A percentile compares a stretch with the other conserved stretches of the same genome.
Conservation (phyloP, 371 early-diverging fungal genomes). For the Mortierella sp. region DNA sequence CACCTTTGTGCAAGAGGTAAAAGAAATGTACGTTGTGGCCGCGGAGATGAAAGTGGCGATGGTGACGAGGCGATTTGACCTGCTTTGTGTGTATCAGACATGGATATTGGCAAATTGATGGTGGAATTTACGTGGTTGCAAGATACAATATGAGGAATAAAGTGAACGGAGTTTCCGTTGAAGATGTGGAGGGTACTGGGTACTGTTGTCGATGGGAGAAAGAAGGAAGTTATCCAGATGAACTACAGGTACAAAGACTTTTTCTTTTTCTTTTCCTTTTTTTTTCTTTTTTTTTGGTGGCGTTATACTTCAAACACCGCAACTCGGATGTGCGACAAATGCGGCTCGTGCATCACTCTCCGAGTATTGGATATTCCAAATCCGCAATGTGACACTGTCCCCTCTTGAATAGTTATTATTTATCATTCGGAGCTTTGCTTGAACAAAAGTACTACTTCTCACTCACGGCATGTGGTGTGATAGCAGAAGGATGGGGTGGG, state of each 20-base stretch:
- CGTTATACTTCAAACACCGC: constrained; percentile 4
- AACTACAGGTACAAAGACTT: not conserved
- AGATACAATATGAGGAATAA: not conserved
- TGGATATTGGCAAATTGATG: not conserved
- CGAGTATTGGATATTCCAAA: too few species aligned
- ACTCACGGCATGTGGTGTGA: too few species aligned
- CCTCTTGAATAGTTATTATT: too few species aligned
- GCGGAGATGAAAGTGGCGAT: not conserved
- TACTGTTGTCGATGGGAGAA: not conserved
- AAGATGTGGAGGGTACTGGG: not conserved
- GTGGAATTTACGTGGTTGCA: not conserved
- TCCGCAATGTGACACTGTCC: too few species aligned
- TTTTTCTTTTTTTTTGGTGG: constrained; percentile 11
- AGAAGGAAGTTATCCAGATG: not conserved
- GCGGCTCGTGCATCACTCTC: constrained; percentile 3
- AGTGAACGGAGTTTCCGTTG: too few species aligned
- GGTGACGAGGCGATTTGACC: not conserved
- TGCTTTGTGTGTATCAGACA: not conserved
- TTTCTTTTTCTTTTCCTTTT: constrained; percentile 5
- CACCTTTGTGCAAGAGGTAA: not conserved
- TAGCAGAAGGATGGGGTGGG: too few species aligned
- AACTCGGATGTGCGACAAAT: too few species aligned
- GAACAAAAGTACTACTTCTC: too few species aligned
- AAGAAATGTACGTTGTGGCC: not conserved
- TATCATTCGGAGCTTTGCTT: too few species aligned